Conservation (phyloP, 2,329 filamentous ascomycete species). For the Alternaria sp. region DNA sequence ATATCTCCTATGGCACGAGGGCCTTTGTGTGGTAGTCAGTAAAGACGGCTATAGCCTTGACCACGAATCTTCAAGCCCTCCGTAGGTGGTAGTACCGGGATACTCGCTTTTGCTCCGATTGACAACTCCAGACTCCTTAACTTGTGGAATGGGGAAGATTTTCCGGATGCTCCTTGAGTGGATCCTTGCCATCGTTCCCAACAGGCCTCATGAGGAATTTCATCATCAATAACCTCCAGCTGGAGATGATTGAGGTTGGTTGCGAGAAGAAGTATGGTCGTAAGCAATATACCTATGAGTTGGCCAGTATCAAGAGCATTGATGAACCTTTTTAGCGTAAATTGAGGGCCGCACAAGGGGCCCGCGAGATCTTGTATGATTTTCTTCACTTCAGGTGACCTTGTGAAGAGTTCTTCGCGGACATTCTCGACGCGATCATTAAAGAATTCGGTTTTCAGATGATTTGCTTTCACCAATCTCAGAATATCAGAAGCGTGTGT, state of each 20-base stretch:
- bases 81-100: not conserved
- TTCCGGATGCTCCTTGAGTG: too few species aligned
- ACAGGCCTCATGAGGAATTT: too few species aligned
- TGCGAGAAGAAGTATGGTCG: not conserved
- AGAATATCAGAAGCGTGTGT: too few species aligned
- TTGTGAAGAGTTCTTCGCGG: not conserved
- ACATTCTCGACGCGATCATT: not conserved
- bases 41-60: not conserved
- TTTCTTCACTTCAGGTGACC: not conserved
- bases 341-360: not conserved
- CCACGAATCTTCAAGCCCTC: not conserved
- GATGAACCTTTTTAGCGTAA: not conserved
- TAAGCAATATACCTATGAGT: not conserved
- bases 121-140: not conserved
- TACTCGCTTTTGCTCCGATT: not conserved
- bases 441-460: not conserved
- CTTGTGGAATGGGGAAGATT: not conserved
- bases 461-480: not conserved
- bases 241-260: not conserved
- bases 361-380: not conserved
- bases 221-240: too few species aligned
- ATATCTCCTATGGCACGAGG: not conserved
- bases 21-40: not conserved
- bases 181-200: too few species aligned
- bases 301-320: too few species aligned